phyloP scores from a whole-genome alignment of 2,329 filamentous ascomycete species.

The Scolecobasidium constrictum region DNA sequence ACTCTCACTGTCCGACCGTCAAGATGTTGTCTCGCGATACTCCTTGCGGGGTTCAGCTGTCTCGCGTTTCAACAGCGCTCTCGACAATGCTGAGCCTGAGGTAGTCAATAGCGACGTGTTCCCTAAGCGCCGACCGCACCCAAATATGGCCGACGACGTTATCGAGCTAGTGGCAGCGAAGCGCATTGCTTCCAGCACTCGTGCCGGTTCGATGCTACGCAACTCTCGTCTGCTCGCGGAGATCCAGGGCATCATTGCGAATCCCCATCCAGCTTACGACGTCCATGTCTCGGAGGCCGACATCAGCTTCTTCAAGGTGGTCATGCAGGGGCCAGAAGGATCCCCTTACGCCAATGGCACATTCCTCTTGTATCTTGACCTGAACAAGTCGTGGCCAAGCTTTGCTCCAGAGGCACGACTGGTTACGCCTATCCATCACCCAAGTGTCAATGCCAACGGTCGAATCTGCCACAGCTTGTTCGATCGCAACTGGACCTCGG shows the following conservation, averaged over 20 bases:
- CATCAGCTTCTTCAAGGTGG: conserved; percentile 30
- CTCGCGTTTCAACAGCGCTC: conserved; percentile 12
- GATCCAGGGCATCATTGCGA: conserved; percentile 21
- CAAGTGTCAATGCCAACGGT: conserved; percentile 23
- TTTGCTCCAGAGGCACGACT: conserved; percentile 25
- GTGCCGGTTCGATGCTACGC: conserved; percentile 14
- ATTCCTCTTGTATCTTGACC: conserved; percentile 26
- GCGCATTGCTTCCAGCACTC: conserved; percentile 5
- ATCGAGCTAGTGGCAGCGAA: conserved; percentile 15
- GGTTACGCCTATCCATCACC: conserved; percentile 26
- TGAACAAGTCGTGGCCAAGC: conserved; percentile 24
- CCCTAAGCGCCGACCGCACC: conserved; percentile 23
- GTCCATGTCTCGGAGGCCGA: conserved; percentile 28
- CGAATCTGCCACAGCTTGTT: conserved; percentile 26
- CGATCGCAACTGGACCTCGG: conserved; percentile 24
- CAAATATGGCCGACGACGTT: conserved; percentile 20
- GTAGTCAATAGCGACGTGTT: conserved; percentile 18
- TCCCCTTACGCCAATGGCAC: conserved; percentile 21
- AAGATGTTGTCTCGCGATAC: conserved; percentile 10
- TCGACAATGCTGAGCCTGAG: conserved; percentile 12
- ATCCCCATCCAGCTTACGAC: conserved; percentile 24
- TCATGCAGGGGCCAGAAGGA: conserved; percentile 23
- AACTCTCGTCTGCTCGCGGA: conserved; percentile 21
- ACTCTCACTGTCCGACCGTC: conserved; percentile 23
- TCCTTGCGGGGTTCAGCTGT: conserved; percentile 3